phyloP scores from a whole-genome alignment of 805 yeast genomes.

The Wickerhamomyces mucosus region DNA sequence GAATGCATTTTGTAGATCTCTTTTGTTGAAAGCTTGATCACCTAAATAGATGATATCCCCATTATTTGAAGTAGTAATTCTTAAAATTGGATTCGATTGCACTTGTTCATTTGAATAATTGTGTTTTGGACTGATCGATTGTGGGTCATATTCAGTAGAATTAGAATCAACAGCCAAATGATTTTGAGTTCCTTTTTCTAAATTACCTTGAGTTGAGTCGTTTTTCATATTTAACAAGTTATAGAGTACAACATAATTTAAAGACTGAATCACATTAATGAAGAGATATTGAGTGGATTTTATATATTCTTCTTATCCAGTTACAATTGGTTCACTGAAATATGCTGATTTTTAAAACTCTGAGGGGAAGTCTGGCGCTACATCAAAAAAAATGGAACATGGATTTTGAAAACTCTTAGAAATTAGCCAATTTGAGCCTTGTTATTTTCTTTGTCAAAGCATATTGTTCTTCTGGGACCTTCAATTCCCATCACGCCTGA shows the following conservation, averaged over 20 bases:
- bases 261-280: too few relatives aligned
- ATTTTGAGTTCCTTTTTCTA: background rate
- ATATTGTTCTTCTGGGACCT: too few relatives aligned
- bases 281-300: too few relatives aligned
- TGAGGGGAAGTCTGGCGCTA: too few relatives aligned
- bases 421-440: too few relatives aligned
- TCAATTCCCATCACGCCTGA: too few relatives aligned
- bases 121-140: slow-evolving; percentile 3
- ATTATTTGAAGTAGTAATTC: slow-evolving; percentile 20
- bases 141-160: slow-evolving; percentile 13
- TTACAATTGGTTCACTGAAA: too few relatives aligned
- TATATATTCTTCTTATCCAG: too few relatives aligned
- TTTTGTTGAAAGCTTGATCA: slow-evolving; percentile 32
- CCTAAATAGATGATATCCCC: slow-evolving; percentile 32
- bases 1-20: slow-evolving; percentile 53
- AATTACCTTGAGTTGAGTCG: background rate
- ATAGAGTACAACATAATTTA: background rate
- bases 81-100: slow-evolving; percentile 8
- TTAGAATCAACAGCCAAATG: slow-evolving; percentile 4
- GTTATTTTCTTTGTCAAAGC: too few relatives aligned
- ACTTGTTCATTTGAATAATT: slow-evolving; percentile 1
- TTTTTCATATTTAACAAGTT: background rate
- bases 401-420: too few relatives aligned
- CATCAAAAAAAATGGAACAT: too few relatives aligned
- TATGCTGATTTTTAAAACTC: too few relatives aligned